Evolutionary conservation across 139 green algal species (phyloP), one percentile per base, ranked within the genome.

Genomic region (Eudorina sp.): DNA sequence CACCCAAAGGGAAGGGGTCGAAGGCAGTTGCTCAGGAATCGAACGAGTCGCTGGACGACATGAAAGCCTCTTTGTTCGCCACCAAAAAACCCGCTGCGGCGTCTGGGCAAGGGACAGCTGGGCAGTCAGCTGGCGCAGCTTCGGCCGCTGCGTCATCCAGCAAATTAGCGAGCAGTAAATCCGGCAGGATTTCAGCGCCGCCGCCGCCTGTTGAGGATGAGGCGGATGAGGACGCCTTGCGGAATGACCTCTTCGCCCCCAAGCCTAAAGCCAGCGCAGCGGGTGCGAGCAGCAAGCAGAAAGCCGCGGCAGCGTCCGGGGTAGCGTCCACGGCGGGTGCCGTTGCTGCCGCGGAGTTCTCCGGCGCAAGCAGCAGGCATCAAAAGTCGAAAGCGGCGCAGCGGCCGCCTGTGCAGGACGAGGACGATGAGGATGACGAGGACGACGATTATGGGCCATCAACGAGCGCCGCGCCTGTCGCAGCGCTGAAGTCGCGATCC

Each of bases 401-500:
- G 31, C 62, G 62, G 1, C 29, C 81, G 31, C 81, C 45, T 1
- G 0, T 4, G 16, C 46, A 73, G 25, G 77, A 53, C 25, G 53
- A 72, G 53, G 77, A 84, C 38, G 58, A 86, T 19, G 79, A 76
- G 4, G 51, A 81, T 21, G 75, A 89, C 25, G 75, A 93, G 8
- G 86, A 84, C 27, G 88, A 91, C 48, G 76, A 88, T 3, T 91
- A 81, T 78, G 75, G 72, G 25, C 70, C 79, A 43, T 70, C 88
- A 51, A 80, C 68, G 27, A 53, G 53, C 31, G n/a, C 66, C 68
- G 68, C 64, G 6, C 29, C 46, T 34, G 40, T 16, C 3, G 2
- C 41, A 25, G 11, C 16, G 16, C 43, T 31, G 3, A 78, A 68
- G 34, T 14, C 62, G 7, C 58, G 58, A 40, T 34, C 40, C 2